Percentiles rank a stretch among this genome's conserved stretches.
Evolutionary conservation across 306 rosid genomes (phyloP).

Genomic region (Ormosia semicastrata): DNA sequence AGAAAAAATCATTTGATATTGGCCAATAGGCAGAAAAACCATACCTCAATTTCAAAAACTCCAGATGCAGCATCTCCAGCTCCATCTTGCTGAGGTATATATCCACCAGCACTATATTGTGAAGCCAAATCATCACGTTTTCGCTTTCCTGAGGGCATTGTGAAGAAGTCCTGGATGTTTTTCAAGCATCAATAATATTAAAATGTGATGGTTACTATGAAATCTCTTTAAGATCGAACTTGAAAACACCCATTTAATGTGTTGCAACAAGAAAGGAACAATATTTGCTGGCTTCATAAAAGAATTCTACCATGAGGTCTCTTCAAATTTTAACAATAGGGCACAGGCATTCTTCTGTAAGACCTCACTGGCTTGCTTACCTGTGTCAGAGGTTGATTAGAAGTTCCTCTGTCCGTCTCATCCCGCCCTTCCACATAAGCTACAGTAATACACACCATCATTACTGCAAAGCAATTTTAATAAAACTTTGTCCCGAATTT

Average conservation of each 20-base stretch:
- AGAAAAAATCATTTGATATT: not conserved
- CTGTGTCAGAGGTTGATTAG: conserved; percentile 76
- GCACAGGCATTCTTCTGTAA: conserved; percentile 24
- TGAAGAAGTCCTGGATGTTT: conserved; percentile 78
- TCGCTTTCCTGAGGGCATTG: conserved; percentile 67
- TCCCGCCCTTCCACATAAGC: conserved; percentile 99
- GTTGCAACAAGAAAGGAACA: conserved; percentile 13
- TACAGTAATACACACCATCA: conserved; percentile 39
- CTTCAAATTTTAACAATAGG: conserved; percentile 31
- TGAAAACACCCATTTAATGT: not conserved
- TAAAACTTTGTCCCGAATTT: conserved; percentile 7
- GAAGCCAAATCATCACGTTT: conserved; percentile 88
- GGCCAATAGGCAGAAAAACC: not conserved
- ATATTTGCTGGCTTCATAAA: conserved; percentile 16
- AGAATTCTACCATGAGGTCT: conserved; percentile 18
- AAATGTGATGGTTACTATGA: conserved; percentile 6
- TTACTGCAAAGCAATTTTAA: conserved; percentile 36
- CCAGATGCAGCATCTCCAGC: conserved; percentile 69
- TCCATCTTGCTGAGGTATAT: conserved; percentile 99
- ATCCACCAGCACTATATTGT: conserved; percentile 73
- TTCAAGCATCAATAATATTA: conserved; percentile 26
- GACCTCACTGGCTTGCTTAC: conserved; percentile 44
- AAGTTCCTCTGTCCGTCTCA: conserved; percentile 79
- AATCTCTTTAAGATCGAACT: not conserved
- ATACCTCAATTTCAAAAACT: conserved; percentile 82